Base-by-base conservation (phyloP, 164 flowering plant species). In the Vitis rupestris region DNA sequence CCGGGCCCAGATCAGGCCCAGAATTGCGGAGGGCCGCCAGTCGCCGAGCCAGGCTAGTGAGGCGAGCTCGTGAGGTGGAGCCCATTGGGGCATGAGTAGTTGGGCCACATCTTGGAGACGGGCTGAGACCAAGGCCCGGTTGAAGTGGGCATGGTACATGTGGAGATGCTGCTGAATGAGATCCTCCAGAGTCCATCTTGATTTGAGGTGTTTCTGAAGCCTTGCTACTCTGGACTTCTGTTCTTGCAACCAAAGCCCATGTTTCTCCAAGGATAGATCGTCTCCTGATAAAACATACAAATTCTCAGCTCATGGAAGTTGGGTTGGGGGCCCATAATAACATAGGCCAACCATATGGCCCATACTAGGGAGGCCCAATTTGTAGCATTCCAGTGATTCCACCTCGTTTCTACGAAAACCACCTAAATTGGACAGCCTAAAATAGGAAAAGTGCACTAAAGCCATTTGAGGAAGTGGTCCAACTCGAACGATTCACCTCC, bases 11-110 rank as follows among this genome's bases (percentile, higher is more conserved):
- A 88, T 74, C 37, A 90, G 84, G 48, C 75, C 75, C 19, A 92
- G 79, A 29, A 89, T 83, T 64, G 86, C 59, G 4, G 94, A 80
- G 56, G 98, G 98, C 16, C 96, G 79, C 96, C 98, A 92, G 59
- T 92, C 93, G 0, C 98, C 98, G 2, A 87, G 69, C 98, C 98
- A 92, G 3, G 82, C 67, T 12, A 89, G 27, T 27, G 86, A 52
- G 10, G 92, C 87, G 63, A 85, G 73, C 68, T 92, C 96, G n/a
- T 71, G 73, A 7, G 92, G 84, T 0, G 88, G 82, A 6, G 78
- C 67, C 82, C 80, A 81, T 6, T 77, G 72, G 12, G 97, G 97
- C 82, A 81, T 78, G 58, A 92, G 85, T 15, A 87, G 74, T 10
- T 83, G 71, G 30, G 92, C 71, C 50, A 89, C 76, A 17, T 88